A percentile compares a stretch with the other conserved stretches of the same genome.
phyloP scores from a whole-genome alignment of 192 early-diverging fungal species.

The Rhizophagus prolifer region DNA sequence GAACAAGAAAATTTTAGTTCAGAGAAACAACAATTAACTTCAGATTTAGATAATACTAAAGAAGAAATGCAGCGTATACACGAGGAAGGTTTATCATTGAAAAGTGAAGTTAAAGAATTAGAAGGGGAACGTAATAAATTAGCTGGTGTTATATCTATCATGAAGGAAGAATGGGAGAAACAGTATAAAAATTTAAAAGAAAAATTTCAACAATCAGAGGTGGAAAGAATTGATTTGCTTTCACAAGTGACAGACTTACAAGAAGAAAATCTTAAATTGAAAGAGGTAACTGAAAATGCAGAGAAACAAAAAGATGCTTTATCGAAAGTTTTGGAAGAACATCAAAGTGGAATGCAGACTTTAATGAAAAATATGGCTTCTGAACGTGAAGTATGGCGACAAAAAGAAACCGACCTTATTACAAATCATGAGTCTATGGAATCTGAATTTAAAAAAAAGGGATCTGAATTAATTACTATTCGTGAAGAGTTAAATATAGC shows the following conservation, averaged over 20 bases:
- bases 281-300: neutral
- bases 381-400: slow-evolving; percentile 5
- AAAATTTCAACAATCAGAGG: neutral
- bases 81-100: neutral
- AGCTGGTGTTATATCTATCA: neutral
- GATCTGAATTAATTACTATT: neutral
- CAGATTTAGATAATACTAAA: neutral
- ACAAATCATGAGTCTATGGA: neutral
- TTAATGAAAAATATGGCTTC: slow-evolving; percentile 13
- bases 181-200: neutral
- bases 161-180: slow-evolving; percentile 22
- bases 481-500: neutral
- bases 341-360: slow-evolving; percentile 15
- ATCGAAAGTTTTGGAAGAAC: slow-evolving; percentile 1
- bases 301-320: slow-evolving; percentile 6
- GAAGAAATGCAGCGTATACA: neutral
- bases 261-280: slow-evolving; percentile 1
- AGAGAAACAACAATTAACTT: neutral
- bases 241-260: slow-evolving; percentile 8
- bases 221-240: neutral
- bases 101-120: slow-evolving; percentile 4
- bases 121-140: slow-evolving; percentile 12
- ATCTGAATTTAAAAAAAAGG: neutral
- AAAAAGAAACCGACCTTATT: neutral
- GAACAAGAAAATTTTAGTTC: neutral